These are phyloP conservation scores for Tilletia indica DNA, from an alignment of 1,284 basidiomycete species.

Conservation along the genomic window DNA sequence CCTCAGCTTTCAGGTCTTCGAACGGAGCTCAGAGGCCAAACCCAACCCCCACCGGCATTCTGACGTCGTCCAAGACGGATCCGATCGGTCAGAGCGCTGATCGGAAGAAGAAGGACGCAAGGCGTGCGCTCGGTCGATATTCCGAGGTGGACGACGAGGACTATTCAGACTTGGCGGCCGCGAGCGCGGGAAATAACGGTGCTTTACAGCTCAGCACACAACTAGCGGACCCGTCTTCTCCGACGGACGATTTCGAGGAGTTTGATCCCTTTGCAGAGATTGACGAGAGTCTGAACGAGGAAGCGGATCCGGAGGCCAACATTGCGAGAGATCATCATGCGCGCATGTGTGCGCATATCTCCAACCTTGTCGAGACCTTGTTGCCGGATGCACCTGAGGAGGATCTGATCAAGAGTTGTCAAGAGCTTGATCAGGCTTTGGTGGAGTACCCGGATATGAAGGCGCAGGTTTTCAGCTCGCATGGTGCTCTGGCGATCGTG, in stretches of 20 bases:
- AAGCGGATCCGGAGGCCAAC: constrained; percentile 48
- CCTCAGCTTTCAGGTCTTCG: constrained; percentile 5
- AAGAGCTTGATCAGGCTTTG: constrained; percentile 79
- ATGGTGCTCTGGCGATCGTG: constrained; percentile 89
- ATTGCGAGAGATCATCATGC: constrained; percentile 60
- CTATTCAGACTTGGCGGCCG: constrained; percentile 19
- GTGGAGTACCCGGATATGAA: constrained; percentile 84
- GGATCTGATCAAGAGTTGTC: constrained; percentile 76
- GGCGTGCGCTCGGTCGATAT: constrained; percentile 39
- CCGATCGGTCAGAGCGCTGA: constrained; percentile 20
- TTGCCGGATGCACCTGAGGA: constrained; percentile 76
- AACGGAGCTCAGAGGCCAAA: not conserved
- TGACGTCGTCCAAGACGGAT: constrained; percentile 2
- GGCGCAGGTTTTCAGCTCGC: constrained; percentile 79
- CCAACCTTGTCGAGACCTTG: constrained; percentile 79
- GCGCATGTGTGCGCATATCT: constrained; percentile 74
- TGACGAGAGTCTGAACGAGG: constrained; percentile 43
- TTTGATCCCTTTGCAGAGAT: constrained; percentile 48
- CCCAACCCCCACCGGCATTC: constrained; percentile 9
- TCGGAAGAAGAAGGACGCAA: constrained; percentile 34
- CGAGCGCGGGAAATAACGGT: not conserved
- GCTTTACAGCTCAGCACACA: constrained; percentile 40
- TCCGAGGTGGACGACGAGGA: constrained; percentile 41
- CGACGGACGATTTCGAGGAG: constrained; percentile 40
- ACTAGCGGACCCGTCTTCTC: constrained; percentile 41